A percentile compares a stretch with the other conserved stretches of the same genome.
Conservation (phyloP, 2,329 filamentous ascomycete genomes). For the Elsinoe australis region DNA sequence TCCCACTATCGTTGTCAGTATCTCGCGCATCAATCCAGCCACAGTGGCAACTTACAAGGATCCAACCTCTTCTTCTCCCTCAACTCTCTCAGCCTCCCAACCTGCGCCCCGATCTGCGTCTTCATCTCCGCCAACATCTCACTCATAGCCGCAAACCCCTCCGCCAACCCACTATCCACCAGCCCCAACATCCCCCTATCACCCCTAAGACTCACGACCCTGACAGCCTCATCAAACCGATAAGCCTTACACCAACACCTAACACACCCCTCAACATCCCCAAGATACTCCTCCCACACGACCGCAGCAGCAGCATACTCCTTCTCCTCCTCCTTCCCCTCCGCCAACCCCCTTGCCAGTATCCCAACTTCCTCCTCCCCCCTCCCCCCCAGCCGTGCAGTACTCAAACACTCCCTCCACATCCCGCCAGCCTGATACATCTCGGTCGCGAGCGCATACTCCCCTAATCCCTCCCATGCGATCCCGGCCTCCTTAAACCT, state of each 20-base stretch:
- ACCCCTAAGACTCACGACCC: conserved; percentile 51
- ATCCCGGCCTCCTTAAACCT: conserved; percentile 80
- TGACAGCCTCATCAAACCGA: conserved; percentile 81
- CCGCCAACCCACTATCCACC: conserved; percentile 68
- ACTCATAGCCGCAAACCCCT: conserved; percentile 72
- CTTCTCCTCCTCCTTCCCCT: conserved; percentile 73
- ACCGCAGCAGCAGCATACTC: conserved; percentile 73
- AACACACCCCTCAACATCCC: conserved; percentile 61
- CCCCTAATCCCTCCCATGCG: conserved; percentile 74
- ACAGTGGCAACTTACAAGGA: conserved; percentile 44
- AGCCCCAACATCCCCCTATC: conserved; percentile 56
- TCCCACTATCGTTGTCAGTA: conserved; percentile 44
- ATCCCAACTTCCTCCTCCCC: conserved; percentile 52
- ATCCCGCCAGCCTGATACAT: conserved; percentile 77
- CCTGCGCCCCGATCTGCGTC: conserved; percentile 71
- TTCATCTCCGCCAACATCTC: conserved; percentile 93
- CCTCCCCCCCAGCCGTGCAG: conserved; percentile 62
- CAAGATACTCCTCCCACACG: conserved; percentile 74
- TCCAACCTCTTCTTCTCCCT: conserved; percentile 73
- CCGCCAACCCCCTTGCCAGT: conserved; percentile 67
- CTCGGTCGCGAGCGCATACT: conserved; percentile 66
- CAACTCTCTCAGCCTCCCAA: conserved; percentile 77
- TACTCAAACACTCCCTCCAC: conserved; percentile 86
- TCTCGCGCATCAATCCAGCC: no score
- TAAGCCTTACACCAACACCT: conserved; percentile 80